Evolutionary conservation across 2,329 filamentous ascomycete genomes (phyloP).

Genomic region (Curvularia lunata): DNA sequence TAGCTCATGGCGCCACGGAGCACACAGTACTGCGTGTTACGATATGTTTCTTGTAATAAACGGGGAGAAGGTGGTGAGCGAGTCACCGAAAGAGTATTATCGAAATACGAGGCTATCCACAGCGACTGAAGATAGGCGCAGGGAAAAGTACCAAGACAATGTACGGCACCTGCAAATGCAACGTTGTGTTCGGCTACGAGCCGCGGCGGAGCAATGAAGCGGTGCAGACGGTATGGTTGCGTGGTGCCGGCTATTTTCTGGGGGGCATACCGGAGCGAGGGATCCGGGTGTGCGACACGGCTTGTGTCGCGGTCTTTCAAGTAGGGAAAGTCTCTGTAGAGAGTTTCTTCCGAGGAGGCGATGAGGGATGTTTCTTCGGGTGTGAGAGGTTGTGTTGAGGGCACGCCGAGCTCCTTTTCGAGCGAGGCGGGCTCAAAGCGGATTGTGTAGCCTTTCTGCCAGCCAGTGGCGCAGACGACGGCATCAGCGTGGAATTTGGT

Average conservation of each 20-base stretch:
- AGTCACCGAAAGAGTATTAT: slow-evolving; percentile 53
- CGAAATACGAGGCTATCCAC: slow-evolving; percentile 67
- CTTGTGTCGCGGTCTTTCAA: slow-evolving; percentile 28
- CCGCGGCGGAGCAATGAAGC: slow-evolving; percentile 52
- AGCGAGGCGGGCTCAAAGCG: slow-evolving; percentile 55
- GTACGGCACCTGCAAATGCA: slow-evolving; percentile 38
- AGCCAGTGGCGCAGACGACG: slow-evolving; percentile 64
- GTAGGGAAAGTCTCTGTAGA: slow-evolving; percentile 25
- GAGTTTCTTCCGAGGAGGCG: slow-evolving; percentile 23
- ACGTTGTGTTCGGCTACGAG: slow-evolving; percentile 18
- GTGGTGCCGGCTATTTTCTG: slow-evolving; percentile 3
- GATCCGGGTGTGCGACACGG: slow-evolving; percentile 27
- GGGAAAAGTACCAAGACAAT: slow-evolving; percentile 46
- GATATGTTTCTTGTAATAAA: slow-evolving; percentile 52
- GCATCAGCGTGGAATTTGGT: slow-evolving; percentile 56
- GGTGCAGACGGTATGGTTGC: slow-evolving; percentile 49
- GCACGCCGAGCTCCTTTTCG: slow-evolving; percentile 56
- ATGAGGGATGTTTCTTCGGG: slow-evolving; percentile 49
- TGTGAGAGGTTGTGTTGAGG: slow-evolving; percentile 37
- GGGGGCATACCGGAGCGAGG: slow-evolving; percentile 20
- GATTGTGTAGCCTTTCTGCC: slow-evolving; percentile 59
- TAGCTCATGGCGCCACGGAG: slow-evolving; percentile 75
- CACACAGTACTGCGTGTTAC: slow-evolving; percentile 72
- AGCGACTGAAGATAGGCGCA: slow-evolving; percentile 51
- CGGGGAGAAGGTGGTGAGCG: slow-evolving; percentile 6